Conservation (phyloP, 768 basidiomycete genomes). For the Panellus pusillus region DNA sequence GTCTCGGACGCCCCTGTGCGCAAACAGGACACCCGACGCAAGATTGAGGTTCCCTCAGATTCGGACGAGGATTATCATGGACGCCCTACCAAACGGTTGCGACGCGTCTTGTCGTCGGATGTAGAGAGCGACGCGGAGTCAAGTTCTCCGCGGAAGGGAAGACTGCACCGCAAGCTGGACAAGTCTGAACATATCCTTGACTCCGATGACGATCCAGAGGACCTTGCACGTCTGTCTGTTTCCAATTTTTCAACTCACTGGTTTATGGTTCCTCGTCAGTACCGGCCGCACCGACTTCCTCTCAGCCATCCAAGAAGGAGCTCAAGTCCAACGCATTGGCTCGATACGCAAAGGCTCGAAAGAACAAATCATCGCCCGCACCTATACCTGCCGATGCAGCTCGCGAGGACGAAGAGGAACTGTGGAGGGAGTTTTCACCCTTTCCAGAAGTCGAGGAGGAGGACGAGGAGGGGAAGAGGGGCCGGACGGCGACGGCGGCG, state of each 20-base stretch:
- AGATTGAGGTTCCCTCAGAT: slow-evolving; percentile 10
- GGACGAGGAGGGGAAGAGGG: slow-evolving; percentile 2
- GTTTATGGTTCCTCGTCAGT: background rate
- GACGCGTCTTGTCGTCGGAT: slow-evolving; percentile 10
- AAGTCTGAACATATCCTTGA: slow-evolving; percentile 8
- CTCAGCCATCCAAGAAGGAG: slow-evolving; percentile 10
- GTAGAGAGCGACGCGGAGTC: slow-evolving; percentile 6
- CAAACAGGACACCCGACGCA: background rate
- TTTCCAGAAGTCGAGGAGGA: slow-evolving; percentile 15
- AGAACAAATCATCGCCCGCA: slow-evolving; percentile 18
- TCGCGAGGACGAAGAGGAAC: slow-evolving; percentile 2
- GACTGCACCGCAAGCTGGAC: slow-evolving; percentile 11
- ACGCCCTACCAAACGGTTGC: slow-evolving; percentile 3
- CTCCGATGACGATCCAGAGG: slow-evolving; percentile 19
- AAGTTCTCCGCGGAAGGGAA: slow-evolving; percentile 5
- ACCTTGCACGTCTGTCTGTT: slow-evolving; percentile 12
- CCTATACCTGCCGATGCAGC: slow-evolving; percentile 9
- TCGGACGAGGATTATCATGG: slow-evolving; percentile 4
- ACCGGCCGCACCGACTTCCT: slow-evolving; percentile 4
- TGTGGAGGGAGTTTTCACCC: slow-evolving; percentile 15
- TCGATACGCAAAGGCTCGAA: slow-evolving; percentile 17
- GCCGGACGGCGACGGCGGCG: background rate
- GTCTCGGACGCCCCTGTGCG: slow-evolving; percentile 1
- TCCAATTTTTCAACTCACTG: background rate
- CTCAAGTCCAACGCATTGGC: slow-evolving; percentile 12